phyloP scores from a whole-genome alignment of 257 asterid species.

The Primulina eburnea region DNA sequence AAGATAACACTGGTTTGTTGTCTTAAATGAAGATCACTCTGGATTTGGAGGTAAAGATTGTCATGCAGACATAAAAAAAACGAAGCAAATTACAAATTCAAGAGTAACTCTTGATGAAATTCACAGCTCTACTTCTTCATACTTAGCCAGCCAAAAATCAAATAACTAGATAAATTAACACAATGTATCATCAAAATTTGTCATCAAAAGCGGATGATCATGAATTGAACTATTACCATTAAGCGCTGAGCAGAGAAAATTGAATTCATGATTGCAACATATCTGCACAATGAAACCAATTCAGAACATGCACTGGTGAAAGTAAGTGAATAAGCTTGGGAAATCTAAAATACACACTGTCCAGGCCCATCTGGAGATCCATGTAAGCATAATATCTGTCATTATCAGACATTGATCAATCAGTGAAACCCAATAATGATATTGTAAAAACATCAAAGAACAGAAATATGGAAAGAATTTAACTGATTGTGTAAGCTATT shows the following conservation, averaged over 20 bases:
- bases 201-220: neutral
- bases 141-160: neutral
- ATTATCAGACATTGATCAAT: slow-evolving; percentile 29
- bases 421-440: slow-evolving; percentile 26
- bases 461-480: neutral
- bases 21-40: neutral
- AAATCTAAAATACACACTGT: slow-evolving; percentile 56
- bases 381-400: slow-evolving; percentile 88
- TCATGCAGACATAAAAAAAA: neutral
- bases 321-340: slow-evolving; percentile 10
- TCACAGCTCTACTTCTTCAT: slow-evolving; percentile 20
- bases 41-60: neutral
- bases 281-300: slow-evolving; percentile 48
- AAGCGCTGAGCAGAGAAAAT: slow-evolving; percentile 95
- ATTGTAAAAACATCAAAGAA: slow-evolving; percentile 15
- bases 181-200: neutral
- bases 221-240: slow-evolving; percentile 47
- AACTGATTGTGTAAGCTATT: slow-evolving; percentile 7
- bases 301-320: slow-evolving; percentile 18
- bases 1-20: neutral
- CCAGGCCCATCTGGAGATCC: slow-evolving; percentile 98
- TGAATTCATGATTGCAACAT: slow-evolving; percentile 92
- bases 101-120: neutral
- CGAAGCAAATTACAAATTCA: neutral
- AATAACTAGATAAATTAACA: slow-evolving; percentile 1